Base-by-base conservation (phyloP, 495 filamentous ascomycete species). In the Aspergillus sparsus region DNA sequence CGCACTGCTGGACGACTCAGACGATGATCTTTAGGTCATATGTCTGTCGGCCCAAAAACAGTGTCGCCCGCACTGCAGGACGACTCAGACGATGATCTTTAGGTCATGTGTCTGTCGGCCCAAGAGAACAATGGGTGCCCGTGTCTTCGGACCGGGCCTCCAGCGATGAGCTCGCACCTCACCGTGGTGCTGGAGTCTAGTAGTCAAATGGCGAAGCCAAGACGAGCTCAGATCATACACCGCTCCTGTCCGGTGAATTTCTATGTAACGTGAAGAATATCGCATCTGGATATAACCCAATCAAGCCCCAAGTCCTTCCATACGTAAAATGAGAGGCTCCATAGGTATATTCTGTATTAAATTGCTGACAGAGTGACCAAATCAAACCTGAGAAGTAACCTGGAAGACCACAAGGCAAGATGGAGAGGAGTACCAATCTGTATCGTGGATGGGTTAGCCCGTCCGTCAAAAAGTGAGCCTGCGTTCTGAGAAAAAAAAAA, bases 141-240 rank as follows among this genome's bases (percentile, higher is more conserved):
- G 37, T 41, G 37, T 41, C 37, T 41, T 41, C 37, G 37, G 37
- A 41, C 37, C 37, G 37, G 37, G 37, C 37, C 37, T 41, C 37
- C 37, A 41, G 37, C 37, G 37, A 41, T 3, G 37, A 41, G 37
- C 37, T 41, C 13, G 37, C 37, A 41, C 37, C 37, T 41, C 37
- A 41, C 37, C 37, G 37, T 41, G 37, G 37, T 41, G 37, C 37
- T 41, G 37, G 37, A 41, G 37, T 41, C 37, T 41, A 41, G 37
- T 41, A 41, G 37, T 13, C 37, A 13, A 9, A 41, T 41, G 37
- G 37, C 37, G 37, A 41, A 41, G 37, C 37, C 37, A 41, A 41
- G 37, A 9, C 37, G 13, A 41, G 37, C 37, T 41, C 37, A 41
- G n/a, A 12, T 45, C 9, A 45, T 15, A 45, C 42, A 45, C n/a